Base-by-base conservation (phyloP, 805 yeast genomes). In the Zygoascus bituminiphila region DNA sequence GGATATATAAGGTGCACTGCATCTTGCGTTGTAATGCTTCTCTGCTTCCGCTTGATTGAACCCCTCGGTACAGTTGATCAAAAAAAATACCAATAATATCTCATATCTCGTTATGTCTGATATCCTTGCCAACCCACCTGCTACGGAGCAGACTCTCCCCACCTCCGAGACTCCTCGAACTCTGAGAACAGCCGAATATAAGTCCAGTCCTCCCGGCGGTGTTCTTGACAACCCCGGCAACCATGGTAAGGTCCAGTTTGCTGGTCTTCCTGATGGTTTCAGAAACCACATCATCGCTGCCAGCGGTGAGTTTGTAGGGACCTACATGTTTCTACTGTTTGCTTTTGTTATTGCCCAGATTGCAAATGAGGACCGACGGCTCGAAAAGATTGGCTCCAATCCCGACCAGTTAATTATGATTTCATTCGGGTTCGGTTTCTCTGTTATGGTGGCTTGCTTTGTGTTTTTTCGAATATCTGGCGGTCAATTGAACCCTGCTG, bases 401-500 rank as follows among this genome's bases (percentile, higher is more conserved):
- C 88, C 91, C 33, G 73, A 76, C 45, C 82, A 80, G 65, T 65
- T 84, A 55, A 75, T 84, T 54, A 82, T 86, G 88, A 87, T 87
- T 61, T 70, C 95, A 12, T 74, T 83, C 44, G 95, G 95, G 60
- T 86, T 86, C 69, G 96, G 95, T 55, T 83, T 84, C 61, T 82
- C 88, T 57, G 88, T 87, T 48, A 77, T 83, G 79, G 81, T 83
- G 55, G 78, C 77, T 57, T 85, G 84, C 44, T 77, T 79, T 59
- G 67, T 79, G 58, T 78, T 83, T 59, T 81, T 74, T 70, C 77
- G 87, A 65, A 77, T 87, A 52, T 83, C 93, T 36, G 95, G 95
- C 61, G 95, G 93, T 71, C 85, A 84, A 70, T 76, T 87, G 64
- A 87, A 87, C 71, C 96, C 96, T 10, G 91, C 93, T 45, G 95